Base-by-base conservation (phyloP, 164 flowering plant species). In the Macadamia integrifolia region DNA sequence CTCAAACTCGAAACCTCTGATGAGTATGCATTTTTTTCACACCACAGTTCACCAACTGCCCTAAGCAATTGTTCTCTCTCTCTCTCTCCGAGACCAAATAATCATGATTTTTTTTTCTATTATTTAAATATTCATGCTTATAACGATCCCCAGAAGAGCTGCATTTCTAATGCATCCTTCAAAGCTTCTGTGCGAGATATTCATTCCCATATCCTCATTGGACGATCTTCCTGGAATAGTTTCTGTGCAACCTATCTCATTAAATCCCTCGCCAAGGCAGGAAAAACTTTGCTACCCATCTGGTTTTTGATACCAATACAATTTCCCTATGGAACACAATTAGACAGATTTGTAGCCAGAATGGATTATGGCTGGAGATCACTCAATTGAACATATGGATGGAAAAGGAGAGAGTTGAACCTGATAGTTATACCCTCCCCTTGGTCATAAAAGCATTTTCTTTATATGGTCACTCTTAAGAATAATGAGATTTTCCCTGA, bases 241-340 rank as follows among this genome's bases (percentile, higher is more conserved):
- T 76, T 70, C 69, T 57, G 31, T 4, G 76, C 76, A 1, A 76
- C 79, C 71, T 76, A 76, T 70, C 76, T 76, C 57, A 74, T 76
- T 64, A 76, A 76, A 76, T 73, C 79, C 62, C 73, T 73, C 28
- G 76, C 76, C 13, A 76, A 76, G 59, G 74, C 71, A 0, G 71
- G 74, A 56, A 58, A 55, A 28, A 58, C 49, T 1, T 53, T 3
- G 44, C 43, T 4, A 74, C 76, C 30, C 68, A 67, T 30, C 58
- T 35, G 17, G 71, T 73, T 46, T 76, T 73, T 48, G 74, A 76
- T 66, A 17, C 65, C 69, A 1, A 56, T 70, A 43, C 58, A 15
- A 66, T 76, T 8, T 76, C 69, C 44, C 68, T 76, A 28, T 76
- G 71, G 71, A 76, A 73, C 31, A 69, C 79, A 48, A 66, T 76